Percentiles rank a stretch among this genome's conserved stretches.
phyloP scores from a whole-genome alignment of 495 filamentous ascomycete species.

The Oleoguttula mirabilis region DNA sequence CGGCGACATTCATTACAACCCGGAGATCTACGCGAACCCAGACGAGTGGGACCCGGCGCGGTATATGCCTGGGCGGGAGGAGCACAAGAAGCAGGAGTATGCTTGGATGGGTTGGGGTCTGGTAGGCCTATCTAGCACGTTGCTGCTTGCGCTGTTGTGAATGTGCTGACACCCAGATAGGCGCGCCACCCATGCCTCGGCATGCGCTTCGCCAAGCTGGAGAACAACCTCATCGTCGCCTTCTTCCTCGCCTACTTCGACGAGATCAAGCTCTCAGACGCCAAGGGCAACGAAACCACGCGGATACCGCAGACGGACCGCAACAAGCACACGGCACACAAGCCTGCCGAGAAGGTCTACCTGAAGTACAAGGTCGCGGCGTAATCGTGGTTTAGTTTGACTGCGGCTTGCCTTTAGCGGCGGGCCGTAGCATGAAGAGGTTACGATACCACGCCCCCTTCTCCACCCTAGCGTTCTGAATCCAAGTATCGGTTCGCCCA shows the following conservation, averaged over 20 bases:
- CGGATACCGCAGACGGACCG: not conserved
- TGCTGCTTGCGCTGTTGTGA: not conserved
- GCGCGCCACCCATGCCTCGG: constrained; percentile 35
- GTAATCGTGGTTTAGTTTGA: not conserved
- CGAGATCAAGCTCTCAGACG: not conserved
- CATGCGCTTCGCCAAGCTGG: constrained; percentile 37
- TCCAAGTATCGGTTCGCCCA: constrained; percentile 7
- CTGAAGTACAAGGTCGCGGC: constrained; percentile 8
- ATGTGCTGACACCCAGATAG: not conserved
- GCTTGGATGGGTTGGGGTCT: constrained; percentile 36
- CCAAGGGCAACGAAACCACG: not conserved
- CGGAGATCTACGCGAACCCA: constrained; percentile 34
- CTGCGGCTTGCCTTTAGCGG: not conserved
- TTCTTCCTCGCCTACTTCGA: constrained; percentile 27
- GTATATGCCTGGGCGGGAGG: constrained; percentile 31
- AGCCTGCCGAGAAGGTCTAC: constrained; percentile 5
- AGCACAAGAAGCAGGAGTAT: constrained; percentile 33
- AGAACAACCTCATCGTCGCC: constrained; percentile 35
- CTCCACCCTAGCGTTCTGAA: constrained; percentile 18
- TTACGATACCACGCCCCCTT: constrained; percentile 12
- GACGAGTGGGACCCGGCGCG: constrained; percentile 34
- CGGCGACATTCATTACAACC: constrained; percentile 32
- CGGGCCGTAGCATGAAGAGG: constrained; percentile 14
- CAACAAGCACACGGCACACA: constrained; percentile 5
- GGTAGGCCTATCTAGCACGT: not conserved